These are phyloP conservation scores for Domatiomyces catenatus DNA, from an alignment of 2,329 filamentous ascomycete genomes.

Conservation along the genomic window DNA sequence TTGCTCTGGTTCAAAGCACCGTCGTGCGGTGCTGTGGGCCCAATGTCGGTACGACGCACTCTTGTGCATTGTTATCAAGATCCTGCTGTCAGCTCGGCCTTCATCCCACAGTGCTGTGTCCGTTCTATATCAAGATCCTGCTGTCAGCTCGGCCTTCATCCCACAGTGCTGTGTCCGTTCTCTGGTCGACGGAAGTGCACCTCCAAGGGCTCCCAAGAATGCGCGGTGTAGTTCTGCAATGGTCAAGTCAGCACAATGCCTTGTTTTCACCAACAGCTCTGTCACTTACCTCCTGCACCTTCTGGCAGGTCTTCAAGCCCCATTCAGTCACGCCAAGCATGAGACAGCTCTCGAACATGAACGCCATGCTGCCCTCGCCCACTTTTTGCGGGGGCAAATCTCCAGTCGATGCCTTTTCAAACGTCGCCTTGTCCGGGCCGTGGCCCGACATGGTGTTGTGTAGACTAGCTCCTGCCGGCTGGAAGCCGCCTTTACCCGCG, in stretches of 20 bases:
- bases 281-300: conserved; percentile 41
- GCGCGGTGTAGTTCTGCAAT: conserved; percentile 49
- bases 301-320: conserved; percentile 54
- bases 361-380: conserved; percentile 45
- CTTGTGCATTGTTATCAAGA: too few relatives aligned
- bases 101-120: not conserved
- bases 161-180: conserved; percentile 16
- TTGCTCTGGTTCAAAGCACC: not conserved
- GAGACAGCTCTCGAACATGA: conserved; percentile 50
- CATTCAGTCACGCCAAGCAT: conserved; percentile 62
- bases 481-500: conserved; percentile 38
- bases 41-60: too few relatives aligned
- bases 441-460: conserved; percentile 62
- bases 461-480: conserved; percentile 45
- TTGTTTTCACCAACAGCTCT: too few relatives aligned
- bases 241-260: conserved; percentile 5
- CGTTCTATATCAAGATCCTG: too few relatives aligned
- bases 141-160: not conserved
- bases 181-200: conserved; percentile 45
- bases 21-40: not conserved
- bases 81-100: too few relatives aligned
- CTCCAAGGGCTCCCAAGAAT: conserved; percentile 61
- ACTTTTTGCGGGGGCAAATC: conserved; percentile 42
- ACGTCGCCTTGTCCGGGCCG: conserved; percentile 42
- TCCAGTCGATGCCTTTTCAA: conserved; percentile 39